Conservation (phyloP, 2,329 filamentous ascomycete genomes). For the Shiraia sp. region DNA sequence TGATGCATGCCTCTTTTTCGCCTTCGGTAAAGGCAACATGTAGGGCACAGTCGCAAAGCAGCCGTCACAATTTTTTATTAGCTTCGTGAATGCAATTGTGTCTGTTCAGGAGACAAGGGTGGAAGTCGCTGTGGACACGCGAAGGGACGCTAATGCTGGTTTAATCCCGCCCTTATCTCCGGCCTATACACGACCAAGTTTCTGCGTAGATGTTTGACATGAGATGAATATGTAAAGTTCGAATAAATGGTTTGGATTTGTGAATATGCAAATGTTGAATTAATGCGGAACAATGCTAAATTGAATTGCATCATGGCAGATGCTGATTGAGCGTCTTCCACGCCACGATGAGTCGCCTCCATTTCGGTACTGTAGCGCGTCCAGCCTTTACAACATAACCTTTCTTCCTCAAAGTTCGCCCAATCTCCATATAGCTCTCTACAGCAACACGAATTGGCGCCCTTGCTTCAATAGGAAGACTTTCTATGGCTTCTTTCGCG, state of each 20-base stretch:
- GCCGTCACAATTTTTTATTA: too few relatives aligned
- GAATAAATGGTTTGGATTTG: not conserved
- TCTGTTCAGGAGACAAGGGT: too few relatives aligned
- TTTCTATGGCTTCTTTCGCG: constrained; percentile 61
- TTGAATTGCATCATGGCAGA: not conserved
- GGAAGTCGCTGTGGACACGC: too few relatives aligned
- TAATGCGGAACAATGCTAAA: not conserved
- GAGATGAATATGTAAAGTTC: too few relatives aligned
- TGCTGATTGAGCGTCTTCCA: constrained; percentile 57
- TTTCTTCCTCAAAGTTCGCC: constrained; percentile 59
- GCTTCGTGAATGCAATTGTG: too few relatives aligned
- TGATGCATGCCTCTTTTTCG: constrained; percentile 52
- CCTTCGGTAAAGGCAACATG: too few relatives aligned
- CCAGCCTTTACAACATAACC: constrained; percentile 51
- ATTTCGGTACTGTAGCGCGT: constrained; percentile 52
- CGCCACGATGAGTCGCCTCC: constrained; percentile 59
- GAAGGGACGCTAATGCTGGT: too few relatives aligned
- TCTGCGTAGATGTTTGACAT: too few relatives aligned
- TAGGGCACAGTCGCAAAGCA: too few relatives aligned
- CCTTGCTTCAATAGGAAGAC: constrained; percentile 62
- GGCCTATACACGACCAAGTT: too few relatives aligned
- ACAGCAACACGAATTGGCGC: constrained; percentile 70
- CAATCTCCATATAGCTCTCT: constrained; percentile 78
- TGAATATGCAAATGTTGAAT: constrained; percentile 1
- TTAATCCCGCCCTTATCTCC: too few relatives aligned